Evolutionary conservation across 768 basidiomycete genomes (phyloP), one percentile per base, ranked within the genome.

Genomic region (Macrolepiota albuminosa): DNA sequence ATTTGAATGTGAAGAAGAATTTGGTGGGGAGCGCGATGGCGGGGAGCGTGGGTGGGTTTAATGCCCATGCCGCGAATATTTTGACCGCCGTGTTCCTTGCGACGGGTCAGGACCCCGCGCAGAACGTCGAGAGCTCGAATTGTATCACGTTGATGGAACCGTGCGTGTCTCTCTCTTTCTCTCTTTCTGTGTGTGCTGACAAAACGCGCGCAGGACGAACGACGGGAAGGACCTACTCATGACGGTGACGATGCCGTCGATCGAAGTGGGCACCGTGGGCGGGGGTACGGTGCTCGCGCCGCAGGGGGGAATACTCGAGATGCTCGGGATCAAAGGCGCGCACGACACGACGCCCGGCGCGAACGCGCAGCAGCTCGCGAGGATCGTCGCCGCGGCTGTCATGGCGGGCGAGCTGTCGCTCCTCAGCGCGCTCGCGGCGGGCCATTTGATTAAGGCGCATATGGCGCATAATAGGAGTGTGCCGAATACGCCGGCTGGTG

Each of bases 91-190:
- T 98, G 58, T 99, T 88, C 78, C 77, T 99, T 63, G 97, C 97
- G 16, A 96, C 95, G 42, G 97, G 97, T 18, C 97, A 99, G 75
- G 97, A 99, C 69, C 97, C 97, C 2, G 97, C 97, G 7, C 97
- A 99, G 80, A 98, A 98, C 72, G 96, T 99, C 31, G 97, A 96
- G 78, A 95, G 93, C 59, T 96, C 95, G 42, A 95, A 93, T 71
- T 99, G 97, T 74, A 96, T 99, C 80, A 99, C 97, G 1, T 77
- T 98, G 50, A 98, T 99, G 96, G 97, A 99, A 73, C 87, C 95
- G 90, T 97, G 72, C 73, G 93, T 91, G 4, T 65, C 57, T 48
- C 47, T 54, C 64, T 50, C 10, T 55, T 14, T 0, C 29, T 21
- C 21, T 21, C 21, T 21, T 21, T 21, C 21, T n/a, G 2, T 4